Evolutionary conservation across 345 rosid species (phyloP).

Genomic region (Populus simonii): DNA sequence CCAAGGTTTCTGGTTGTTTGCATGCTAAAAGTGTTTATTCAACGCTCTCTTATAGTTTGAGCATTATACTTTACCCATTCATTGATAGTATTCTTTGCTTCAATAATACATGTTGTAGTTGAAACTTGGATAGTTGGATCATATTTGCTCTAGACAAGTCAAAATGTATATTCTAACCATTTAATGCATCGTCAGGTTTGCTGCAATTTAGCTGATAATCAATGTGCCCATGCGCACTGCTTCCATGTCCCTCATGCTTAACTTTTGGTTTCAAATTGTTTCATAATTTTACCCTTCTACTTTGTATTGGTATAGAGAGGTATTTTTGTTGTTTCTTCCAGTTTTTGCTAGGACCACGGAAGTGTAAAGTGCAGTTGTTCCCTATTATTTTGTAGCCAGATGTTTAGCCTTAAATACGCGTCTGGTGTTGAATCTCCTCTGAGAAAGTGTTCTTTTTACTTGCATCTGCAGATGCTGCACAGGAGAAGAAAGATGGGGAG

Average conservation of each 20-base stretch:
- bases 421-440: not conserved
- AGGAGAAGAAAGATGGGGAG: slow-evolving; percentile 45
- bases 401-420: not conserved
- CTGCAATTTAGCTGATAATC: not conserved
- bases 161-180: not conserved
- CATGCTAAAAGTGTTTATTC: not conserved
- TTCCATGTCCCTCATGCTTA: not conserved
- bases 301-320: not conserved
- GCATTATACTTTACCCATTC: not conserved
- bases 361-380: not conserved
- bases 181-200: not conserved
- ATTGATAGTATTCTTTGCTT: not conserved
- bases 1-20: not conserved
- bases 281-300: not conserved
- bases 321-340: not conserved
- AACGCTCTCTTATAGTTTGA: not conserved
- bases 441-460: not conserved
- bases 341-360: not conserved
- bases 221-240: not conserved
- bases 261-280: not conserved
- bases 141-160: not conserved
- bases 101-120: not conserved
- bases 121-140: not conserved
- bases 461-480: slow-evolving; percentile 31
- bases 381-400: not conserved